phyloP scores from a whole-genome alignment of 805 yeast species.

The Ogataea ganodermae region DNA sequence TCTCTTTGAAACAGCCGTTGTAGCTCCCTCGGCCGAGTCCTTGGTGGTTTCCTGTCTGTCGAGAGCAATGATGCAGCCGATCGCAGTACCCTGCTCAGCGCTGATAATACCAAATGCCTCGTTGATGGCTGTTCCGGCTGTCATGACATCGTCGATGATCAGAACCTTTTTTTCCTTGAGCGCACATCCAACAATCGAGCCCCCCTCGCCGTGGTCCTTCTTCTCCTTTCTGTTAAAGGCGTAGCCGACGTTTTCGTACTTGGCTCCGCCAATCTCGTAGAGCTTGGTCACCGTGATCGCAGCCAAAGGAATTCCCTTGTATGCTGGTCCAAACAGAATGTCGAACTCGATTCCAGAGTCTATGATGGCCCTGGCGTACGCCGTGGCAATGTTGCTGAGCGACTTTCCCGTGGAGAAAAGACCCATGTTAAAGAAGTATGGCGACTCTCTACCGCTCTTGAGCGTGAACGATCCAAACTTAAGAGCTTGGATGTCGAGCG shows the following conservation, averaged over 20 bases:
- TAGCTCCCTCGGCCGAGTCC: slow-evolving; percentile 70
- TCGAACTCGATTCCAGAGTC: slow-evolving; percentile 83
- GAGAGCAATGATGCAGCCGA: slow-evolving; percentile 85
- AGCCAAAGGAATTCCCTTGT: slow-evolving; percentile 94
- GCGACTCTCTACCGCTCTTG: slow-evolving; percentile 92
- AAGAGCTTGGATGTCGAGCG: slow-evolving; percentile 79
- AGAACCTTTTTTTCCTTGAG: slow-evolving; percentile 72
- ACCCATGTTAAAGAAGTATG: slow-evolving; percentile 95
- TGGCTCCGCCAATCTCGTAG: slow-evolving; percentile 84
- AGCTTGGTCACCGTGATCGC: slow-evolving; percentile 91
- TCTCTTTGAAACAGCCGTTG: slow-evolving; percentile 71
- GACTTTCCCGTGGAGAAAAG: slow-evolving; percentile 78
- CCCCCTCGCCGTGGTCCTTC: slow-evolving; percentile 99
- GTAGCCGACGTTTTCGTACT: slow-evolving; percentile 73
- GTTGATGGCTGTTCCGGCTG: slow-evolving; percentile 97
- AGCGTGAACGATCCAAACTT: slow-evolving; percentile 87
- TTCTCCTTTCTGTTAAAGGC: slow-evolving; percentile 96
- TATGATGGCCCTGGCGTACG: slow-evolving; percentile 88
- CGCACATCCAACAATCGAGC: slow-evolving; percentile 83
- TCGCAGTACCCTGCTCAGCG: slow-evolving; percentile 68
- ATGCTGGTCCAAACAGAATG: slow-evolving; percentile 94
- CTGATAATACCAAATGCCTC: slow-evolving; percentile 86
- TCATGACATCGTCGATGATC: slow-evolving; percentile 95
- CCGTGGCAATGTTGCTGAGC: slow-evolving; percentile 77
- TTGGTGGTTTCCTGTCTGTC: slow-evolving; percentile 92